Evolutionary conservation across 768 basidiomycete genomes (phyloP).

Genomic region (Mycena amicta): DNA sequence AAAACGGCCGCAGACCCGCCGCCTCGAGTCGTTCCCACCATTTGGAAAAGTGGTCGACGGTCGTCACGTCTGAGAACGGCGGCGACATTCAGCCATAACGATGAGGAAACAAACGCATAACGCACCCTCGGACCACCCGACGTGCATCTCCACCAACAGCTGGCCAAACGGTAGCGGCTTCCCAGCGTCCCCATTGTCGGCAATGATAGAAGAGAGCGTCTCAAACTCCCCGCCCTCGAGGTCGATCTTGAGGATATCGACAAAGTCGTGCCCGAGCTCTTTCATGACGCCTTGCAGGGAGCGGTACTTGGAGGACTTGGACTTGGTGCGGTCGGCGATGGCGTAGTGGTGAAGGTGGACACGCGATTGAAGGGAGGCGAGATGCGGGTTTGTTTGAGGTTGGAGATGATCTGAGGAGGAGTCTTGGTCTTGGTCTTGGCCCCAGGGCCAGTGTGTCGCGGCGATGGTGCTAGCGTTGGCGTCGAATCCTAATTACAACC

Average conservation of each 20-base stretch:
- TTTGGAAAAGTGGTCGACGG: conserved; percentile 15
- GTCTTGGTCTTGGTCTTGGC: conserved; percentile 31
- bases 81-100: not conserved
- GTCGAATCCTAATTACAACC: conserved; percentile 10
- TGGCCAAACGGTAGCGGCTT: conserved; percentile 48
- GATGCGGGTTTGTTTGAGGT: too few species aligned
- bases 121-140: conserved; percentile 16
- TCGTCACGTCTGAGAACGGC: conserved; percentile 11
- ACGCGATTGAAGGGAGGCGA: conserved; percentile 31
- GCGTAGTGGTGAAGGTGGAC: conserved; percentile 46
- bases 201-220: conserved; percentile 42
- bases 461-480: conserved; percentile 3
- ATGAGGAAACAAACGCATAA: not conserved
- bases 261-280: conserved; percentile 35
- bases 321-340: conserved; percentile 38
- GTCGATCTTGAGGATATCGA: conserved; percentile 34
- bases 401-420: too few species aligned
- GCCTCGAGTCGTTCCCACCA: conserved; percentile 17
- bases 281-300: conserved; percentile 49
- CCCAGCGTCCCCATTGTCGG: conserved; percentile 37
- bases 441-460: conserved; percentile 8
- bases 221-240: conserved; percentile 53
- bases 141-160: conserved; percentile 25
- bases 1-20: conserved; percentile 12
- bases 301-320: conserved; percentile 37